A percentile compares a stretch with the other conserved stretches of the same genome.
Evolutionary conservation across 306 rosid genomes (phyloP).

Genomic region (Gleditsia sinensis): DNA sequence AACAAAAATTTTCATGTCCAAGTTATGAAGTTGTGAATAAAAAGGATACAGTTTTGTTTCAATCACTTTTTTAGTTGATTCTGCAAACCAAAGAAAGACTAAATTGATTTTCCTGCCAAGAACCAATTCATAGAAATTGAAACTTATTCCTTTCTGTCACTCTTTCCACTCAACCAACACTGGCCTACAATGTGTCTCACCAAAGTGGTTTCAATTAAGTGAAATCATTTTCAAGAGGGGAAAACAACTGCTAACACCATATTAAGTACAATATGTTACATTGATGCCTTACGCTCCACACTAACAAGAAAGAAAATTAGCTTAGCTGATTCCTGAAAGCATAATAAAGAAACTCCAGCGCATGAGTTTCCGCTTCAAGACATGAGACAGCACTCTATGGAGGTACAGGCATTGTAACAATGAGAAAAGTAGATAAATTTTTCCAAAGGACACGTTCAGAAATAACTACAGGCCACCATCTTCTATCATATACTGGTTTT

Average conservation of each 20-base stretch:
- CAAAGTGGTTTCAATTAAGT: neutral
- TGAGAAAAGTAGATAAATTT: neutral
- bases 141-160: slow-evolving; percentile 1
- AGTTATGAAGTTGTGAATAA: neutral
- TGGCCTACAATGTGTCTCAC: neutral
- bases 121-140: neutral
- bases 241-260: neutral
- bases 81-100: neutral
- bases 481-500: neutral
- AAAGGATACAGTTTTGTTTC: too few relatives aligned
- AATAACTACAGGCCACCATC: neutral
- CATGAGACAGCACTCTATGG: too few relatives aligned
- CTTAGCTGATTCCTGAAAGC: neutral
- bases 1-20: neutral
- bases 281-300: neutral
- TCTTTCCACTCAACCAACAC: neutral
- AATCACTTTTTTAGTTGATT: neutral
- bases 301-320: neutral
- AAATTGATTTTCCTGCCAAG: neutral
- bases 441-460: neutral
- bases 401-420: neutral
- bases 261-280: neutral
- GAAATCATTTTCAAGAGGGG: neutral
- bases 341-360: neutral
- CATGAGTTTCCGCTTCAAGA: neutral